Evolutionary conservation across 1,139 yeast species (phyloP).

Genomic region (Hanseniaspora uvarum): DNA sequence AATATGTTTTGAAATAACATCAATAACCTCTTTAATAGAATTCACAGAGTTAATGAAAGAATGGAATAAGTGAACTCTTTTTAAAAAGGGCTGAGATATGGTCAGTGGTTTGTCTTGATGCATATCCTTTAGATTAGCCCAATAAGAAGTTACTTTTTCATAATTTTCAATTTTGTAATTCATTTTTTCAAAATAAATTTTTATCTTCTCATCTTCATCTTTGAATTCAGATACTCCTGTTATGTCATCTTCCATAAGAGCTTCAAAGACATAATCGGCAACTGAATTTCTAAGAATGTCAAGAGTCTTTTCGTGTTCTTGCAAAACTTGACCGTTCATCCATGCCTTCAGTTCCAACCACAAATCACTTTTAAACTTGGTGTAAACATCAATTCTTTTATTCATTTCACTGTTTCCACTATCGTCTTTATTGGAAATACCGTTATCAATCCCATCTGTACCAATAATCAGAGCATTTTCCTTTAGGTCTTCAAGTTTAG

Average conservation of each 20-base stretch:
- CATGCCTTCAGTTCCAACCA: constrained; percentile 71
- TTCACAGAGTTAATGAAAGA: constrained; percentile 76
- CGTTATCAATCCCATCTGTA: constrained; percentile 21
- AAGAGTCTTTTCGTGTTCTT: constrained; percentile 67
- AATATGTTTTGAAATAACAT: constrained; percentile 34
- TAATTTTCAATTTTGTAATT: constrained; percentile 47
- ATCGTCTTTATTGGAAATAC: constrained; percentile 26
- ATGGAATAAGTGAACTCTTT: constrained; percentile 62
- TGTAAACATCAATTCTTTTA: constrained; percentile 24
- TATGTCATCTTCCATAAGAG: constrained; percentile 39
- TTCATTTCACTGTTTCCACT: neutral
- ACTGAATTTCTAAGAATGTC: constrained; percentile 54
- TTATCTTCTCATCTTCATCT: constrained; percentile 16
- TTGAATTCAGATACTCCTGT: constrained; percentile 17
- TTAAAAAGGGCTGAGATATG: constrained; percentile 52
- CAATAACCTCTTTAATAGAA: constrained; percentile 48
- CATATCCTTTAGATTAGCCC: constrained; percentile 78
- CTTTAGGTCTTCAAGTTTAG: constrained; percentile 51
- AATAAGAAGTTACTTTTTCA: constrained; percentile 61
- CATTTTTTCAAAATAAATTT: constrained; percentile 37
- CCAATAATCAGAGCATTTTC: constrained; percentile 29
- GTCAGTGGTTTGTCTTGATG: constrained; percentile 65
- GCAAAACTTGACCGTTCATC: constrained; percentile 68
- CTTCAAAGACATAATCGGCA: constrained; percentile 66
- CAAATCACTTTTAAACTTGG: constrained; percentile 58